These are phyloP conservation scores for Saccharomyces hybrid DNA, from an alignment of 1,139 yeast species.

Conservation along the genomic window DNA sequence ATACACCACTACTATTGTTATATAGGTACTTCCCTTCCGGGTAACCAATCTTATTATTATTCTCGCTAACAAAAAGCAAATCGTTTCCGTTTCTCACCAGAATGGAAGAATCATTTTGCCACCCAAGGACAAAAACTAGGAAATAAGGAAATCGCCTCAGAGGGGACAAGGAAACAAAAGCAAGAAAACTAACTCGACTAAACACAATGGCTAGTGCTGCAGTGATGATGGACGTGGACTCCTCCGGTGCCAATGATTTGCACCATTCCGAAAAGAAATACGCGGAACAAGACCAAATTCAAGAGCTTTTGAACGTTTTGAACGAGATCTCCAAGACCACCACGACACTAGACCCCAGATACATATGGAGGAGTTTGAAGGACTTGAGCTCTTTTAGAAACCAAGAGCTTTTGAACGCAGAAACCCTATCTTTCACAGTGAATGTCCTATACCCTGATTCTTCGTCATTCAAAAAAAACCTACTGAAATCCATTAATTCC, in stretches of 20 bases:
- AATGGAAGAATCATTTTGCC: neutral
- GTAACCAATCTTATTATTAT: neutral
- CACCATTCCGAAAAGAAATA: slow-evolving; percentile 16
- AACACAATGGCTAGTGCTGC: neutral
- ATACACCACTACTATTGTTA: neutral
- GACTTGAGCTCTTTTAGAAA: slow-evolving; percentile 70
- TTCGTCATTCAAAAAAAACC: slow-evolving; percentile 37
- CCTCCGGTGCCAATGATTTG: slow-evolving; percentile 1
- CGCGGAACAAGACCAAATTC: slow-evolving; percentile 28
- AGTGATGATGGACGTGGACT: neutral
- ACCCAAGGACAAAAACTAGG: neutral
- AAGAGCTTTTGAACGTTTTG: slow-evolving; percentile 27
- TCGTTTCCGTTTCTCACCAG: neutral
- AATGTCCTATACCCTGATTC: slow-evolving; percentile 44
- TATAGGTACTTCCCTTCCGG: neutral
- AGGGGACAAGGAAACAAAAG: neutral
- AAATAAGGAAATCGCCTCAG: neutral
- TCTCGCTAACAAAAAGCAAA: neutral
- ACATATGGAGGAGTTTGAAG: slow-evolving; percentile 76
- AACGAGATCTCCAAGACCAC: slow-evolving; percentile 52
- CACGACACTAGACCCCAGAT: slow-evolving; percentile 73
- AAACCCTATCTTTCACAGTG: slow-evolving; percentile 48
- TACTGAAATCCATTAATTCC: slow-evolving; percentile 37
- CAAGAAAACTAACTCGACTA: neutral
- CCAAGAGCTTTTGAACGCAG: slow-evolving; percentile 42